A percentile compares a stretch with the other conserved stretches of the same genome.
phyloP scores from a whole-genome alignment of 2,329 filamentous ascomycete genomes.

The Phialophora chinensis region DNA sequence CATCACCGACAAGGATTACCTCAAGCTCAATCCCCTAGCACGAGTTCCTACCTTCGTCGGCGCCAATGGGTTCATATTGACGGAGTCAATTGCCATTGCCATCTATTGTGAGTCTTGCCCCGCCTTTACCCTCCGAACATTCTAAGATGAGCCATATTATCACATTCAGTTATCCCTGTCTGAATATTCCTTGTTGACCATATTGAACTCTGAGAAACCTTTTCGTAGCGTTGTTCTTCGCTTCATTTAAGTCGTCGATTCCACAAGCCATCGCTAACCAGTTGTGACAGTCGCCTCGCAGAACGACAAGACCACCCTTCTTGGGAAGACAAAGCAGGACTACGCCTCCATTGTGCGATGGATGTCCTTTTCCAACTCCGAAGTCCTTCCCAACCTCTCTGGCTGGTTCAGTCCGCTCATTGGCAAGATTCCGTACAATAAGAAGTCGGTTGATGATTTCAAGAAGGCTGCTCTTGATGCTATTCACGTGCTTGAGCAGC shows the following conservation, averaged over 20 bases:
- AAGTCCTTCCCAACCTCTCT: conserved; percentile 76
- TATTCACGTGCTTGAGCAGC: conserved; percentile 77
- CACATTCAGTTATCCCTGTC: conserved; percentile 97
- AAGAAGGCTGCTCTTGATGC: conserved; percentile 72
- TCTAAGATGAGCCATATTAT: conserved; percentile 72
- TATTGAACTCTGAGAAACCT: conserved; percentile 78
- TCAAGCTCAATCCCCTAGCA: conserved; percentile 82
- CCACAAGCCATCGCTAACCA: conserved; percentile 21
- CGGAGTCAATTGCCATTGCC: conserved; percentile 91
- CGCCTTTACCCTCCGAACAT: conserved; percentile 28
- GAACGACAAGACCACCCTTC: conserved; percentile 99
- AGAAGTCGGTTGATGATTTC: conserved; percentile 89
- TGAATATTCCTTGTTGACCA: conserved; percentile 89
- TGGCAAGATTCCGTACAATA: conserved; percentile 88
- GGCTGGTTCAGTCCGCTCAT: conserved; percentile 86
- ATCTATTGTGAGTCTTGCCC: conserved; percentile 77
- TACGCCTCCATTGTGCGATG: conserved; percentile 97
- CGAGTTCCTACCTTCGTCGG: conserved; percentile 94
- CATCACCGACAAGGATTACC: conserved; percentile 74
- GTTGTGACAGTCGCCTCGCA: conserved; percentile 81
- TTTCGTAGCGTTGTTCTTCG: conserved; percentile 27
- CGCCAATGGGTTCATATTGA: conserved; percentile 86
- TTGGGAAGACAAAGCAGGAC: conserved; percentile 99
- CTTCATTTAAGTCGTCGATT: conserved; percentile 8
- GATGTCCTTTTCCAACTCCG: conserved; percentile 95